Evolutionary conservation across 148 eudicot genomes (phyloP), one percentile per base, ranked within the genome.

Genomic region (Chenopodium formosanum): DNA sequence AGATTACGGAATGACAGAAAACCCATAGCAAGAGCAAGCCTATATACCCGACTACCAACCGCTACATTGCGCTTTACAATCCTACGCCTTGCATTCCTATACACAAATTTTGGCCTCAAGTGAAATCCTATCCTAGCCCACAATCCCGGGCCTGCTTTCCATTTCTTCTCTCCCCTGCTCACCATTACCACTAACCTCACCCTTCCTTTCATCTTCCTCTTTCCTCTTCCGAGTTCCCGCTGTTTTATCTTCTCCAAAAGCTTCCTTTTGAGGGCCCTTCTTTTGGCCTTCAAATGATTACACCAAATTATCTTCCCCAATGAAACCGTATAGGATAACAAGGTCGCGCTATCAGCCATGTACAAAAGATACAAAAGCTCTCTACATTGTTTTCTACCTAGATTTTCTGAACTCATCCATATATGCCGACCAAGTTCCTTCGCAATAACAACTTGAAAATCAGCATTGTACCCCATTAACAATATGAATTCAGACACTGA

Each of bases 1-100:
- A 85, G 79, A 75, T 85, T 85, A 60, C 87, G 79, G 31, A 85
- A 85, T 16, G 87, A 85, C 79, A 85, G 53, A 40, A 85, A 85
- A 2, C 87, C 58, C 84, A 85, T 85, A 32, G 87, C 84, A 74
- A 85, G 87, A 37, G 84, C 87, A 78, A 85, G 87, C 80, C 87
- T 85, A 58, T 82, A 82, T 70, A 82, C 84, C 27, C 77, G 80
- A 70, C 85, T 85, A 64, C 85, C 87, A 82, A 85, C 76, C 73
- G 82, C 84, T 67, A 79, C 76, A 50, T 69, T 75, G 34, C 40
- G 66, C 66, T 52, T 82, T 58, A 17, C 79, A 20, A 9, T 22
- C 50, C 83, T 75, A 48, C 7, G 80, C 80, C 74, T 82, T 34
- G 7, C 37, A 63, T 70, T 71, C 77, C 74, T 69, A 50, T 25